Evolutionary conservation across 1,284 basidiomycete species (phyloP), one percentile per base, ranked within the genome.

Genomic region (Amylostereum chailletii): DNA sequence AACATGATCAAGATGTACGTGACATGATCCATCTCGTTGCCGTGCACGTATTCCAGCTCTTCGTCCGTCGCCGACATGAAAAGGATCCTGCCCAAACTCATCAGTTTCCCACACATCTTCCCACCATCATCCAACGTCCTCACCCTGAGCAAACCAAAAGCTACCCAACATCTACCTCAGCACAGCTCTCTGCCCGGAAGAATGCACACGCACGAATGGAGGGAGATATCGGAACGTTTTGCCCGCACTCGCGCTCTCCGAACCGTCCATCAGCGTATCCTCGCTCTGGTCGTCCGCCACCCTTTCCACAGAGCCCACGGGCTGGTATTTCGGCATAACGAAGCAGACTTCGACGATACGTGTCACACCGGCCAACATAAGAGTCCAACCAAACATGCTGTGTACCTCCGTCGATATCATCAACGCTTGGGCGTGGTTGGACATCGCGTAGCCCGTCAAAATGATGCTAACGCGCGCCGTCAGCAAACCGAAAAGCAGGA

Each of bases 51-150:
- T 34, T 74, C 60, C 39, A 94, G 70, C 62, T 94, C 90, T 67
- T 96, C 92, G 62, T 95, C 90, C 0, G 93, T 95, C 0, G 85
- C 91, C 9, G 87, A 88, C 78, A 94, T 91, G 73, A 95, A 95
- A 8, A 92, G 68, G 1, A 90, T 60, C 2, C 86, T 77, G 41
- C 3, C 40, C 27, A 39, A 30, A 45, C 38, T 19, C 32, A 34
- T 40, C 8, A 40, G 41, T 30, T 26, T 42, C 26, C 26, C 8
- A 27, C 11, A 34, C 37, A 5, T 39, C 10, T 5, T 7, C 4
- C 30, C 9, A 7, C 30, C 31, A 45, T 43, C 8, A 34, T 34
- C n/a, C 8, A 6, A 34, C 3, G 6, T 19, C 9, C 66, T 52
- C 57, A 71, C 68, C 87, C 84, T 40, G 85, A 72, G 1, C 86